Evolutionary conservation across 2,329 filamentous ascomycete species (phyloP).

Genomic region (Ophiostoma ulmi): DNA sequence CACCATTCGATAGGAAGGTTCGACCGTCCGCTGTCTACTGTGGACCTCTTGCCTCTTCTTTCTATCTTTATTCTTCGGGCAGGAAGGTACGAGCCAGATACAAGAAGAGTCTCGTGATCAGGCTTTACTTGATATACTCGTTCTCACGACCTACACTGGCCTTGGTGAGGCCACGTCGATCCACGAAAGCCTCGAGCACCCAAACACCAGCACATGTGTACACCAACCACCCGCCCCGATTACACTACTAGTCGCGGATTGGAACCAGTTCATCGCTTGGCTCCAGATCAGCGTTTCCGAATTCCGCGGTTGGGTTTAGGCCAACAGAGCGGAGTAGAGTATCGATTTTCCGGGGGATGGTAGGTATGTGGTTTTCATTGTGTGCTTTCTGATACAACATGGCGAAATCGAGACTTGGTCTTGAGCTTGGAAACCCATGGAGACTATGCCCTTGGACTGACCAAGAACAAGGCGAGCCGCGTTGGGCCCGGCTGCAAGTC

Average conservation of each 20-base stretch:
- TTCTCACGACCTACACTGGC: neutral
- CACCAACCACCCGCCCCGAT: neutral
- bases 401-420: neutral
- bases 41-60: neutral
- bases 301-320: neutral
- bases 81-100: neutral
- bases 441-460: neutral
- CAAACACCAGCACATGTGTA: neutral
- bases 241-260: neutral
- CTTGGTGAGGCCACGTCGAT: slow-evolving; percentile 12
- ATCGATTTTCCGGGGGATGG: neutral
- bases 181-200: neutral
- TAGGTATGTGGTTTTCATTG: neutral
- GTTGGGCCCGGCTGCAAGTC: neutral
- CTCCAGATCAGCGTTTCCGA: neutral
- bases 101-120: slow-evolving; percentile 1
- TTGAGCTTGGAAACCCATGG: neutral
- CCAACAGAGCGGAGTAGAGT: neutral
- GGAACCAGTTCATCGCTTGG: neutral
- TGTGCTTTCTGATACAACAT: neutral
- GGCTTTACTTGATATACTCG: neutral
- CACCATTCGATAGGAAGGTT: neutral
- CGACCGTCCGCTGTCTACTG: neutral
- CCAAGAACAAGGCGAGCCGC: neutral
- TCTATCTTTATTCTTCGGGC: neutral